Evolutionary conservation across 1,284 basidiomycete species (phyloP).

Genomic region (Inonotus hispidus): DNA sequence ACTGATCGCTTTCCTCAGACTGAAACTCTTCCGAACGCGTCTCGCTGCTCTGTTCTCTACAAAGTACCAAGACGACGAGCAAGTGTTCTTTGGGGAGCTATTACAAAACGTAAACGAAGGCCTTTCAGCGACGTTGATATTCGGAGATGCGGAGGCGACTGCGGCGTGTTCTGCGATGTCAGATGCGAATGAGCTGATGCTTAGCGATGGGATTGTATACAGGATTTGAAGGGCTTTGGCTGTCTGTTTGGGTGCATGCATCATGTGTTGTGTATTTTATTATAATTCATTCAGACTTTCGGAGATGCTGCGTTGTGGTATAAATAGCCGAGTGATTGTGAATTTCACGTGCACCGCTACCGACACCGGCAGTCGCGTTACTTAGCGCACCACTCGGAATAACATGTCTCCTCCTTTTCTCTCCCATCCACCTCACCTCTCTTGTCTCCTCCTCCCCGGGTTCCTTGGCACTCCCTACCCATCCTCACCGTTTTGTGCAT

Average conservation of each 20-base stretch:
- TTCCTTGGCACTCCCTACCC: neutral
- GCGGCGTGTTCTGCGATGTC: slow-evolving; percentile 76
- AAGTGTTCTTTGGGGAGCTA: slow-evolving; percentile 65
- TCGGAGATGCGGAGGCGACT: slow-evolving; percentile 77
- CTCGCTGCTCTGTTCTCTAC: slow-evolving; percentile 69
- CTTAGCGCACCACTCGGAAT: neutral
- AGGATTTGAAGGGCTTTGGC: slow-evolving; percentile 42
- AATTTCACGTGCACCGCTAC: slow-evolving; percentile 6
- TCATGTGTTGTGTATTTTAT: neutral
- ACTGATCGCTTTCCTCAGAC: slow-evolving; percentile 34
- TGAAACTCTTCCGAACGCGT: slow-evolving; percentile 73
- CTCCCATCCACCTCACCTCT: neutral
- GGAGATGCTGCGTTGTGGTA: neutral
- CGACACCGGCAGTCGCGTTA: slow-evolving; percentile 8
- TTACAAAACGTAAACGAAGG: slow-evolving; percentile 79
- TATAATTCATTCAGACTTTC: neutral
- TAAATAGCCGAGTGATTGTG: neutral
- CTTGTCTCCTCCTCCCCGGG: neutral
- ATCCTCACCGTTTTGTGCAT: neutral
- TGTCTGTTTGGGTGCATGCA: slow-evolving; percentile 22
- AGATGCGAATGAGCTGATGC: slow-evolving; percentile 83
- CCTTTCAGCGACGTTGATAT: slow-evolving; percentile 61
- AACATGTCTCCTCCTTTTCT: neutral
- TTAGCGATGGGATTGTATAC: slow-evolving; percentile 76
- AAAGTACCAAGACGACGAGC: slow-evolving; percentile 69